Evolutionary conservation across 768 basidiomycete genomes (phyloP), one percentile per base, ranked within the genome.

Genomic region (Filobasidium wieringae): DNA sequence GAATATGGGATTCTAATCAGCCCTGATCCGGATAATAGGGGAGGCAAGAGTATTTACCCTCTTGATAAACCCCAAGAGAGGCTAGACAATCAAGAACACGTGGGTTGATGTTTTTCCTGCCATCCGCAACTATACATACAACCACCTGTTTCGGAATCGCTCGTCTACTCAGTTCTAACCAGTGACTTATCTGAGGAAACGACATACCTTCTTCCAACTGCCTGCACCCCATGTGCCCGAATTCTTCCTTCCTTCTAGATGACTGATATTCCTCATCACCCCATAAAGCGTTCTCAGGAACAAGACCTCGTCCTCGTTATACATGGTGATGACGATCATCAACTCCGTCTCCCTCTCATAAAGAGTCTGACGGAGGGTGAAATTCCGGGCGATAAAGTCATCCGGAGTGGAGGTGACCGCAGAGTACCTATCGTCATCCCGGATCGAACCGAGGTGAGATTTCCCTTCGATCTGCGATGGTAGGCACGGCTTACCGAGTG

Each of bases 191-290:
- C 40, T 24, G 19, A 5, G 2, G n/a, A 34, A 33, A 12, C 14
- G 32, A 57, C 51, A 24, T 32, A 74, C 75, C 79, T 95, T 96
- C 79, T 96, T 92, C 93, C 93, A 97, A 1, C 90, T 90, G 0
- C 95, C 91, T 71, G 86, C 86, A 0, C 91, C 92, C 93, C 93
- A 97, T 4, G 87, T 95, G 79, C 88, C 91, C 65, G 84, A 86
- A 49, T 87, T 78, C 43, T 86, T 85, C 22, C 92, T 79, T 63
- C 84, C 87, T 68, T 87, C 89, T 60, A 96, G 72, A 72, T 93
- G 88, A 4, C 84, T 84, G 41, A 96, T 79, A 65, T 96, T 96
- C 79, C 87, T 89, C 74, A 95, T 88, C 6, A 96, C 87, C 51
- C 92, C 92, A 67, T 93, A 87, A 87, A 96, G 91, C 0, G 92